Percentiles rank a stretch among this genome's conserved stretches.
Conservation (phyloP, 2,329 filamentous ascomycete genomes). For the Nectriaceae sp. region DNA sequence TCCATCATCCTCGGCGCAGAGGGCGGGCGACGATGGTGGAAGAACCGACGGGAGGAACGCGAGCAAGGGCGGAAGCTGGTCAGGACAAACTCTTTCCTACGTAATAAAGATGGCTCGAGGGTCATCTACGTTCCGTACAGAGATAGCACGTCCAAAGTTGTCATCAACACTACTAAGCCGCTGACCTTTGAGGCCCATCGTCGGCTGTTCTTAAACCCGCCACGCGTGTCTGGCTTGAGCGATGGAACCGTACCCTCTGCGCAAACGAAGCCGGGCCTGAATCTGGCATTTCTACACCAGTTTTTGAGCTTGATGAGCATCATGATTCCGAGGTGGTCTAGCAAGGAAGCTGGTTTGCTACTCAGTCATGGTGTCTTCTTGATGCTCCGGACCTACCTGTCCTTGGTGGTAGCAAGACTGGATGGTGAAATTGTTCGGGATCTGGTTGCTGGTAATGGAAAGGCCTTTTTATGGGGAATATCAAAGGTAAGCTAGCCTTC, state of each 20-base stretch:
- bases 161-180: slow-evolving; percentile 85
- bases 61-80: slow-evolving; percentile 82
- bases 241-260: slow-evolving; percentile 79
- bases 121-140: slow-evolving; percentile 96
- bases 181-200: slow-evolving; percentile 97
- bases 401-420: slow-evolving; percentile 85
- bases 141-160: slow-evolving; percentile 84
- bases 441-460: slow-evolving; percentile 91
- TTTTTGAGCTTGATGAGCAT: slow-evolving; percentile 96
- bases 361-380: slow-evolving; percentile 88
- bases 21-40: slow-evolving; percentile 79
- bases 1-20: slow-evolving; percentile 80
- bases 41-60: slow-evolving; percentile 70
- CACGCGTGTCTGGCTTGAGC: slow-evolving; percentile 74
- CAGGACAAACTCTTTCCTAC: slow-evolving; percentile 87
- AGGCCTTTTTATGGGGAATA: slow-evolving; percentile 83
- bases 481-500: slow-evolving; percentile 63
- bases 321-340: slow-evolving; percentile 93
- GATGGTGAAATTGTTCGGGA: slow-evolving; percentile 97
- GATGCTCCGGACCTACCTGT: slow-evolving; percentile 90
- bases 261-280: slow-evolving; percentile 90
- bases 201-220: slow-evolving; percentile 88
- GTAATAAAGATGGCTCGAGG: slow-evolving; percentile 91
- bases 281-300: slow-evolving; percentile 94
- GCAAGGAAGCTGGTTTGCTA: slow-evolving; percentile 90